Conservation (phyloP, 176 grass and related monocot genomes). For the Alloteropsis semialata region DNA sequence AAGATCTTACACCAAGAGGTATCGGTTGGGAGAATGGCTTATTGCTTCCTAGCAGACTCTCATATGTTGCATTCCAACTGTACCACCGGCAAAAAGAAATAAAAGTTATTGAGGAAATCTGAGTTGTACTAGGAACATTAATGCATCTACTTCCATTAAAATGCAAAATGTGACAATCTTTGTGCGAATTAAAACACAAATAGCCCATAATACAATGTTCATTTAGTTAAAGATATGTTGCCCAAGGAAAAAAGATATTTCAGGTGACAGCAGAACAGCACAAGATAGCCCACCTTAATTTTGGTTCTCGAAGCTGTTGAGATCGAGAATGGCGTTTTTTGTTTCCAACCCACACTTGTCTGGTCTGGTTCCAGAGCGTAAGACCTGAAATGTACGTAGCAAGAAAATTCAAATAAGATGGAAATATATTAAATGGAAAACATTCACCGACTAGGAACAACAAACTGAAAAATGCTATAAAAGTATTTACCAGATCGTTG, state of each 20-base stretch:
- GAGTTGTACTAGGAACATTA: neutral
- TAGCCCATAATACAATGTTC: neutral
- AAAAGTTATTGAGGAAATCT: neutral
- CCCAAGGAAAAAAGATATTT: neutral
- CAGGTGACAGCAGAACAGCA: neutral
- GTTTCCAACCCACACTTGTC: slow-evolving; percentile 81
- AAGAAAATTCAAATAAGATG: slow-evolving; percentile 3
- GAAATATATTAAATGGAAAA: neutral
- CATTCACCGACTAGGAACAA: neutral
- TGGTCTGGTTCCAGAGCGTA: slow-evolving; percentile 83
- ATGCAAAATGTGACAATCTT: neutral
- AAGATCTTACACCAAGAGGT: slow-evolving; percentile 69
- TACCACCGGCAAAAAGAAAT: slow-evolving; percentile 20
- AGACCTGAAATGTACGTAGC: slow-evolving; percentile 45
- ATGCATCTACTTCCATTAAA: neutral
- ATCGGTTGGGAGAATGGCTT: slow-evolving; percentile 83
- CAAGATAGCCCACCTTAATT: slow-evolving; percentile 57
- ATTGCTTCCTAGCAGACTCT: slow-evolving; percentile 77
- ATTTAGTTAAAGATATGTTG: neutral
- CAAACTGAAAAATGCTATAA: neutral
- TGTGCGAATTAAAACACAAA: neutral
- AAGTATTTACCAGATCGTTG: neutral
- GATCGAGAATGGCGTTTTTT: slow-evolving; percentile 37
- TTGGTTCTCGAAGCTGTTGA: slow-evolving; percentile 62
- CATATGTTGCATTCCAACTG: slow-evolving; percentile 90